These are phyloP conservation scores for Hyaloperonospora brassicae DNA, from an alignment of 352 stramenopile species.

Conservation along the genomic window DNA sequence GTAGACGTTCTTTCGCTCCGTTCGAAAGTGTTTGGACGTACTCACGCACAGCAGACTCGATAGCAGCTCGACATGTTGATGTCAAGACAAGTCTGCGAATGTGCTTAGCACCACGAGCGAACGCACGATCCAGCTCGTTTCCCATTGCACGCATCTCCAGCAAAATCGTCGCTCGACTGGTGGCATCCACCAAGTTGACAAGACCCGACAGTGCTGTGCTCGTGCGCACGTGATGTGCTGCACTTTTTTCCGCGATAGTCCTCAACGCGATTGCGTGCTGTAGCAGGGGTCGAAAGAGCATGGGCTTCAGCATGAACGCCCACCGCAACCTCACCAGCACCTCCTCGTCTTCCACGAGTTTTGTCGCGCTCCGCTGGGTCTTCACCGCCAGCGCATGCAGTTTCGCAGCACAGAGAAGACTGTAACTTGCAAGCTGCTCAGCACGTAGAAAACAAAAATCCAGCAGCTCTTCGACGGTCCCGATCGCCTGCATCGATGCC, in stretches of 20 bases:
- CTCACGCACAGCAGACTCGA: conserved; percentile 2
- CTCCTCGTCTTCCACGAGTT: conserved; percentile 14
- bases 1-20: conserved; percentile 12
- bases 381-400: conserved; percentile 22
- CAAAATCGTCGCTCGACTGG: conserved; percentile 6
- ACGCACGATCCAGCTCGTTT: conserved; percentile 10
- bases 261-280: conserved; percentile 24
- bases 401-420: conserved; percentile 39
- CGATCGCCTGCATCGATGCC: conserved; percentile 1
- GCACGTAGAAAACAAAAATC: conserved; percentile 38
- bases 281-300: conserved; percentile 40
- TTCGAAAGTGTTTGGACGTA: conserved; percentile 11
- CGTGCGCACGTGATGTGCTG: conserved; percentile 1
- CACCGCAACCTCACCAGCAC: conserved; percentile 34
- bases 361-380: conserved; percentile 10
- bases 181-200: conserved; percentile 9
- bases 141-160: conserved; percentile 10
- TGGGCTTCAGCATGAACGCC: conserved; percentile 30
- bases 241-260: conserved; percentile 11
- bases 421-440: conserved; percentile 24
- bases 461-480: conserved; percentile 27
- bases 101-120: conserved; percentile 8
- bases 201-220: conserved; percentile 9
- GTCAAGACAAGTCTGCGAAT: conserved; percentile 1
- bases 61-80: background rate